Conservation (phyloP, 768 basidiomycete genomes). For the Amanita subjunquillea region DNA sequence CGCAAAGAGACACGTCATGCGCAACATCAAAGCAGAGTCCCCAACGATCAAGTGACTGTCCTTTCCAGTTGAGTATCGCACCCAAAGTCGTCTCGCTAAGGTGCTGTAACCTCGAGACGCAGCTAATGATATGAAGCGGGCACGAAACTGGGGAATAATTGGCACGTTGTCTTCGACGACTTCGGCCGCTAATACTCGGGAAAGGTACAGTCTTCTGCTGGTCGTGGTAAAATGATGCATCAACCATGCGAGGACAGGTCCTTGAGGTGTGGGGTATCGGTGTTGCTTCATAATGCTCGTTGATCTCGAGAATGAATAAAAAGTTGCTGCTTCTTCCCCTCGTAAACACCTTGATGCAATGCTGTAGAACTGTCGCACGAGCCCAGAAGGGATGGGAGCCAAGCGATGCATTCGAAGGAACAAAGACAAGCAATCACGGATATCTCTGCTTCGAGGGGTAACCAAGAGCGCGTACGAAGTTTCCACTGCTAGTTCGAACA, state of each 20-base stretch:
- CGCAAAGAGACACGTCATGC: conserved; percentile 40
- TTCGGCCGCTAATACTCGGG: conserved; percentile 39
- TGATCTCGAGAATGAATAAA: conserved; percentile 39
- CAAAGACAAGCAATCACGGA: conserved; percentile 29
- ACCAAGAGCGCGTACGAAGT: conserved; percentile 32
- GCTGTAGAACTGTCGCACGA: conserved; percentile 38
- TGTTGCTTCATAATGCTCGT: conserved; percentile 18
- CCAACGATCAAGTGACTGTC: conserved; percentile 32
- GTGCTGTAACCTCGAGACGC: conserved; percentile 38
- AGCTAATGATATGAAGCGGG: conserved; percentile 33
- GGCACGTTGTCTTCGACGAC: conserved; percentile 28
- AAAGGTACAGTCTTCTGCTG: conserved; percentile 32
- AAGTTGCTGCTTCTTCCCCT: conserved; percentile 24
- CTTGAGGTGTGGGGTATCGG: conserved; percentile 41
- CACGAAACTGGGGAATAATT: conserved; percentile 35
- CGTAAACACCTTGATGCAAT: conserved; percentile 20
- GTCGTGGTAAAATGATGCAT: conserved; percentile 30
- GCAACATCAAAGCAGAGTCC: conserved; percentile 32
- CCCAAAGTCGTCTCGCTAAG: conserved; percentile 47
- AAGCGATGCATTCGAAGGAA: conserved; percentile 27
- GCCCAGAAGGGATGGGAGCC: conserved; percentile 28
- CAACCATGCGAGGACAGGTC: conserved; percentile 38
- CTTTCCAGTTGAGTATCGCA: conserved; percentile 34
- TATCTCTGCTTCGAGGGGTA: conserved; percentile 21
- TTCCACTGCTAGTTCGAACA: conserved; percentile 29